A percentile compares a stretch with the other conserved stretches of the same genome.
Evolutionary conservation across 768 basidiomycete genomes (phyloP).

Genomic region (Hirschioporus abietinus): DNA sequence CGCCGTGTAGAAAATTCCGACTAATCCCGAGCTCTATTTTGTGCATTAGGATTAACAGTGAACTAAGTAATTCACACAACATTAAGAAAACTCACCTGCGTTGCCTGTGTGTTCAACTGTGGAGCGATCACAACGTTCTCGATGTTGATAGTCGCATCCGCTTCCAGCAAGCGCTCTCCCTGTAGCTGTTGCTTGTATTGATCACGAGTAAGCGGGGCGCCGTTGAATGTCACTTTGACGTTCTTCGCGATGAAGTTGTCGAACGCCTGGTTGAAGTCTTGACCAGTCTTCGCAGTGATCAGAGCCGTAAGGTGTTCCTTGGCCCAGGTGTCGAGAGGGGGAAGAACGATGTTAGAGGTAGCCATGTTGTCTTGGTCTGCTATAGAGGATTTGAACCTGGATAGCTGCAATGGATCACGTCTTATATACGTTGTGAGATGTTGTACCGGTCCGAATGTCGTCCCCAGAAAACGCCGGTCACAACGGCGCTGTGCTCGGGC

Average conservation of each 20-base stretch:
- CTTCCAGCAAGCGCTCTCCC: conserved; percentile 24
- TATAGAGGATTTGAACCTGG: not conserved
- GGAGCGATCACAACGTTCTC: conserved; percentile 17
- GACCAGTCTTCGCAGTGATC: conserved; percentile 31
- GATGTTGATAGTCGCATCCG: conserved; percentile 26
- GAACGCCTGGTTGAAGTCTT: conserved; percentile 32
- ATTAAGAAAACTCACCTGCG: not conserved
- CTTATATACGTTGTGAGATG: not conserved
- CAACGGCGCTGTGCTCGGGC: not conserved
- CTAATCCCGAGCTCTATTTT: not conserved
- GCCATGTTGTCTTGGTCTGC: not conserved
- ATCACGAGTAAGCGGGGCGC: conserved; percentile 29
- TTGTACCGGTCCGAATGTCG: not conserved
- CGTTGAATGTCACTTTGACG: conserved; percentile 37
- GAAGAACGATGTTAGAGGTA: conserved; percentile 27
- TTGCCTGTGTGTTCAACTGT: not conserved
- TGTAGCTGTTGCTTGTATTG: conserved; percentile 34
- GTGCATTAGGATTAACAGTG: not conserved
- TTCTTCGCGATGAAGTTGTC: conserved; percentile 34
- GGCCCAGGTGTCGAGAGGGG: conserved; percentile 38
- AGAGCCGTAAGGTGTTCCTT: conserved; percentile 33
- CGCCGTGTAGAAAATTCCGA: not conserved
- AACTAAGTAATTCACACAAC: not conserved
- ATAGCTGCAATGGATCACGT: not conserved
- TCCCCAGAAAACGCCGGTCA: not conserved